A percentile compares a stretch with the other conserved stretches of the same genome.
These are phyloP conservation scores for Aspergillus intermedius DNA, from an alignment of 2,329 filamentous ascomycete species.

Conservation along the genomic window DNA sequence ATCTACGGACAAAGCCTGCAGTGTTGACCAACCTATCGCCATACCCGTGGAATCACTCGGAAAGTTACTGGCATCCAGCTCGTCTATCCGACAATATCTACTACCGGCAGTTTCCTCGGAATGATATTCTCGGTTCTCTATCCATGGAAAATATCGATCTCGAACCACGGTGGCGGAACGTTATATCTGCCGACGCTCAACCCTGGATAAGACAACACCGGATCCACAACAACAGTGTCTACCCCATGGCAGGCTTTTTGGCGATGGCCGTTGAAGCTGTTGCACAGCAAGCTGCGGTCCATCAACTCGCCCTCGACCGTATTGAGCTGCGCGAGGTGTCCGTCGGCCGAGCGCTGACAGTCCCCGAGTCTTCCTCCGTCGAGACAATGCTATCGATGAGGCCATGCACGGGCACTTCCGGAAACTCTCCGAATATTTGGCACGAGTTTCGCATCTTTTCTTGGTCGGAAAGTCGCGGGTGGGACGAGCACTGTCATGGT, in stretches of 20 bases:
- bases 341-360: conserved; percentile 43
- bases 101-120: conserved; percentile 13
- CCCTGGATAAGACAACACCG: conserved; percentile 24
- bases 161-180: conserved; percentile 22
- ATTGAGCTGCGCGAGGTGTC: conserved; percentile 46
- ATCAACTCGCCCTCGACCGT: conserved; percentile 31
- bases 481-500: conserved; percentile 22
- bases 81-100: conserved; percentile 29
- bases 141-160: conserved; percentile 20
- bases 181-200: conserved; percentile 18
- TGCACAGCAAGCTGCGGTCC: conserved; percentile 18
- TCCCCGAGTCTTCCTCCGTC: conserved; percentile 42
- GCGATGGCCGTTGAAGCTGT: conserved; percentile 29
- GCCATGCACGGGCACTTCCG: conserved; percentile 28
- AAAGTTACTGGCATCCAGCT: conserved; percentile 40
- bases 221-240: conserved; percentile 26
- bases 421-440: conserved; percentile 20
- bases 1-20: neutral
- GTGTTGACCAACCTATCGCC: conserved; percentile 30
- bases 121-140: conserved; percentile 22
- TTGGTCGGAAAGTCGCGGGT: conserved; percentile 19
- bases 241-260: conserved; percentile 21
- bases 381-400: conserved; percentile 47
- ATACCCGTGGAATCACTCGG: conserved; percentile 47
- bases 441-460: conserved; percentile 23